These are phyloP conservation scores for Paracoccidioides brasiliensis DNA, from an alignment of 2,329 filamentous ascomycete species.

Conservation along the genomic window DNA sequence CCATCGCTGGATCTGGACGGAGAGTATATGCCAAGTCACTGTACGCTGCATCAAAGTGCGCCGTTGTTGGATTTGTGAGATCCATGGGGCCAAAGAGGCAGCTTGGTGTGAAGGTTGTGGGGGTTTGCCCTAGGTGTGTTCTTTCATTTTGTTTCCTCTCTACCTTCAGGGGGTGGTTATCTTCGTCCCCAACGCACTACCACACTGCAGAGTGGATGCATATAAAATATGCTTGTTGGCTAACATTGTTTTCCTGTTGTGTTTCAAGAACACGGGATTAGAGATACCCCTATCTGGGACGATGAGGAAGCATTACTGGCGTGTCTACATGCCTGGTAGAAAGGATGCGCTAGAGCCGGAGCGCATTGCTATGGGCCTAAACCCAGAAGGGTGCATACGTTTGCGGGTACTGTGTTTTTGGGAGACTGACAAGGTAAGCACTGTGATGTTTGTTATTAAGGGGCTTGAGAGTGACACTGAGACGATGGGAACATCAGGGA, in stretches of 20 bases:
- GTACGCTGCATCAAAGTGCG: constrained; percentile 28
- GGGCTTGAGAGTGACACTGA: neutral
- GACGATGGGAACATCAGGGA: neutral
- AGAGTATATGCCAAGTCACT: constrained; percentile 18
- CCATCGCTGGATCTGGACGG: constrained; percentile 18
- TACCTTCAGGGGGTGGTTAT: no score
- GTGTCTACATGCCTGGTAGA: neutral
- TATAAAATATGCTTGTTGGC: neutral
- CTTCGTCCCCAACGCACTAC: neutral
- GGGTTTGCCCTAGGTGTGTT: constrained; percentile 20
- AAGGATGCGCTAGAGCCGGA: constrained; percentile 10
- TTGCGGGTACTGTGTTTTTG: constrained; percentile 12
- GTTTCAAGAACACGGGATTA: constrained; percentile 9
- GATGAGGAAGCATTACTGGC: neutral
- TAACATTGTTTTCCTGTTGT: neutral
- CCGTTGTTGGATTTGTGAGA: constrained; percentile 26
- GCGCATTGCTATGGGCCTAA: constrained; percentile 16
- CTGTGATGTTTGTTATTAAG: neutral
- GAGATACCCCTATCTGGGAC: constrained; percentile 18
- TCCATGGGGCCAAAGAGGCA: constrained; percentile 22
- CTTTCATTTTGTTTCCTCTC: neutral
- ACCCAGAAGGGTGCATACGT: constrained; percentile 12
- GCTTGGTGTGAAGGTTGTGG: constrained; percentile 24
- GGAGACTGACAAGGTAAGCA: neutral
- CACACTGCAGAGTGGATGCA: neutral